Evolutionary conservation across 495 filamentous ascomycete genomes (phyloP).

Genomic region (Aspergillus sclerotioniger): DNA sequence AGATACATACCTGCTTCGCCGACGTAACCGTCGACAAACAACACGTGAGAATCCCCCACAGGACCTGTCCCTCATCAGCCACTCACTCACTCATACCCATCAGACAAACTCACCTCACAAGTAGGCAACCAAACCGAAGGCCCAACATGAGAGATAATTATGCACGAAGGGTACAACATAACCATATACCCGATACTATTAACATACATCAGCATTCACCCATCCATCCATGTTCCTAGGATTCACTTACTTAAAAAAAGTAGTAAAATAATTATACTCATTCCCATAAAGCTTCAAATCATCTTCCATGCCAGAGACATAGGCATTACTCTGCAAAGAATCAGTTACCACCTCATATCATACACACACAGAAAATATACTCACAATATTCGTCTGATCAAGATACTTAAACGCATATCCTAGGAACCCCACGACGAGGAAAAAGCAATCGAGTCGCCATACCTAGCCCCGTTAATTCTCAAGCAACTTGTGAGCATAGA

Average conservation of each 20-base stretch:
- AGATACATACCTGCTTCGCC: conserved; percentile 13
- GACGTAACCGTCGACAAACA: conserved; percentile 17
- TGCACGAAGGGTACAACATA: conserved; percentile 21
- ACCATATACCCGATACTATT: conserved; percentile 23
- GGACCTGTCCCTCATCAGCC: conserved; percentile 6
- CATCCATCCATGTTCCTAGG: background rate
- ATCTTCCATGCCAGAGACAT: conserved; percentile 21
- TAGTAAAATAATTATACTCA: conserved; percentile 42
- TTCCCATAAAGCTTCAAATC: conserved; percentile 36
- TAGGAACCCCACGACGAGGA: conserved; percentile 18
- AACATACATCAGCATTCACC: background rate
- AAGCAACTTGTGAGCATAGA: background rate
- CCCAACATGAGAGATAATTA: conserved; percentile 19
- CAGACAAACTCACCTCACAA: conserved; percentile 12
- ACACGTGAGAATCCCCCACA: conserved; percentile 20
- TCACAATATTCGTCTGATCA: conserved; percentile 22
- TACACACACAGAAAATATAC: background rate
- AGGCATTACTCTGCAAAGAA: conserved; percentile 21
- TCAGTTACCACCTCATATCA: background rate
- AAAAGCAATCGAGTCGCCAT: conserved; percentile 17
- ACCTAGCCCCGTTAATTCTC: conserved; percentile 1
- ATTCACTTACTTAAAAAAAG: conserved; percentile 29
- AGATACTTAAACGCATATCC: conserved; percentile 22
- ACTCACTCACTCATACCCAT: background rate
- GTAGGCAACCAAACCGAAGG: conserved; percentile 20